Evolutionary conservation across 2,329 filamentous ascomycete species (phyloP), one percentile per base, ranked within the genome.

Genomic region (Epichloe sylvatica): DNA sequence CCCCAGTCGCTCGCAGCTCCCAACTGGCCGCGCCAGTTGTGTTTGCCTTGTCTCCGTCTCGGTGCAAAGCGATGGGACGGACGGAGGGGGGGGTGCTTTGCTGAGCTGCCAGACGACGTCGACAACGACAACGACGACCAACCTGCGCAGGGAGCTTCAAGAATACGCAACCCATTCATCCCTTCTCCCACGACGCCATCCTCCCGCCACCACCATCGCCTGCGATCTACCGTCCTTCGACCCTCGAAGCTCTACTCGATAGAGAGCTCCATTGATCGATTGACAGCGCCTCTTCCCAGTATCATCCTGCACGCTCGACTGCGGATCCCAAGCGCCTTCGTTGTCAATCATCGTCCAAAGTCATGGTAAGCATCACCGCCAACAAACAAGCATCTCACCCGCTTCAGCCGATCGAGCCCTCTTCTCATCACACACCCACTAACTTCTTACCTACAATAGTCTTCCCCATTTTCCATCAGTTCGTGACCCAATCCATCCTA

Each of bases 391-490:
- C 41, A 12, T 43, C 23, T 43, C 15, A 19, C 13, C 41, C 13
- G 33, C 40, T 19, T 21, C 21, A 17, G 11, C 30, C 33, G 30
- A 15, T 21, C 8, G n/a, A 4, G 9, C 11, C 15, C 13, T 21
- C 25, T 33, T 12, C 42, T 30, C 34, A 19, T 34, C 25, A 38
- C 19, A 17, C 30, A 34, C 3, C 21, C 19, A 57, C 62, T 63
- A 58, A 62, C 56, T 64, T 63, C 50, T 59, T 47, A 47, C 40
- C 47, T 49, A 23, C 36, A 56, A 52, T 66, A 95, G 89, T 82
- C 83, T 65, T 92, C 86, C 58, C 90, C 89, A 59, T 95, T 95
- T 80, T 84, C 88, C 68, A 95, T 95, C 83, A 96, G 89, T 95
- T 77, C 67, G 80, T 59, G 46, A 35, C 52, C 17, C 25, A 45